Base-by-base conservation (phyloP, 345 rosid genomes). In the Salix koriyanagi region DNA sequence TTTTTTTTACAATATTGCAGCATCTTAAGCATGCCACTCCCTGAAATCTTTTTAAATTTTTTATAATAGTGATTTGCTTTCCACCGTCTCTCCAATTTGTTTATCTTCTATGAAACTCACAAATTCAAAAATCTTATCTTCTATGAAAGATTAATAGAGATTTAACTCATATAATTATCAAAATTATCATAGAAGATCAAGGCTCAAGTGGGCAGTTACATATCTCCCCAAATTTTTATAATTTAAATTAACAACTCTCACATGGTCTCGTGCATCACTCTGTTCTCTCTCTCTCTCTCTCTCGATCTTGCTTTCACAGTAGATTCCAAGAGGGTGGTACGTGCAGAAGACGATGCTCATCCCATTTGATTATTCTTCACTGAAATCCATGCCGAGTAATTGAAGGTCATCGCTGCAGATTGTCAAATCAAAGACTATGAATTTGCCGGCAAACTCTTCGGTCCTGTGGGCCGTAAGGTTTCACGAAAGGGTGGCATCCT, bases 341-440 rank as follows among this genome's bases (percentile, higher is more conserved):
- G 86, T 85, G 62, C 71, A 66, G 12, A 56, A 56, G 56, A 83
- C 85, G 87, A 78, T 79, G 84, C 79, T 76, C 54, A 74, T 30
- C 58, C 39, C 48, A 58, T 71, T 67, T 75, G 6, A 62, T 80
- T 58, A 58, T 76, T 72, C 77, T 58, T 74, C 79, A 42, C 84
- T 84, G 85, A 87, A 87, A 76, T 65, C 87, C 80, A 82, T 70
- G 85, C 80, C 41, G 64, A 37, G 26, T 72, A 39, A 67, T 62
- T 70, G 50, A 25, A 67, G 30, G 75, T 19, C 23, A 23, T 2
- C 48, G 23, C 0, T 16, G 13, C 25, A 34, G 21, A n/a, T 42
- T 19, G 72, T 52, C 37, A 6, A 44, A 72, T 18, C 41, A 42
- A 65, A 5, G 36, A 14, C 54, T 21, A 19, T 23, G 32, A 54